Base-by-base conservation (phyloP, 768 basidiomycete species). In the Gloeostereum incarnatum region DNA sequence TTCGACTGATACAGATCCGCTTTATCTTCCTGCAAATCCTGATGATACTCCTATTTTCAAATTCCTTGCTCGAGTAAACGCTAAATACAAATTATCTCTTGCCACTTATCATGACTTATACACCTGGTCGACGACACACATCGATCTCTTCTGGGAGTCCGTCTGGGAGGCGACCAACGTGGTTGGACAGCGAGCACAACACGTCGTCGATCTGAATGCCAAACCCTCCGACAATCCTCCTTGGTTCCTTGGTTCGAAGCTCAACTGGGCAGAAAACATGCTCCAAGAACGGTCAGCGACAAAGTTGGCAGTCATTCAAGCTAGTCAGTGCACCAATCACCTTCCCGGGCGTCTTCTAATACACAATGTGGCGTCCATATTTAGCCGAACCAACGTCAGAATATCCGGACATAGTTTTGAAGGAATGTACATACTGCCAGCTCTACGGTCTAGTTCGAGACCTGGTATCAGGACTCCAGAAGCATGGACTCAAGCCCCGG, bases 191-290 rank as follows among this genome's bases (percentile, higher is more conserved):
- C 83, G 82, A 56, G 80, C 78, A 36, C 44, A 43, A 31, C 68
- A 73, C 54, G 65, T 81, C 37, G 75, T 85, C 19, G 74, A 85
- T 52, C 60, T 56, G 23, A 26, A 53, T 18, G 70, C 74, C 6
- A 53, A 57, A 34, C 80, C 83, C 5, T 60, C 70, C 4, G 60
- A 60, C 6, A 86, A 85, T 55, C 82, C 85, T 24, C 39, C 65
- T 6, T 88, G 86, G 85, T 88, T 87, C 58, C 49, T 57, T 19
- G 69, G 73, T 36, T 77, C 84, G 3, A 63, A 57, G 22, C 56
- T 88, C 32, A 87, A 87, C 51, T 88, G 80, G 77, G 82, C 86
- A 16, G 83, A 89, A 61, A 87, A 88, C 50, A 80, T 87, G 73
- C 61, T 88, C 25, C 60, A 61, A 20, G 69, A 64, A 52, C 73